phyloP scores from a whole-genome alignment of 2,329 filamentous ascomycete species.

The Alternaria sp. region DNA sequence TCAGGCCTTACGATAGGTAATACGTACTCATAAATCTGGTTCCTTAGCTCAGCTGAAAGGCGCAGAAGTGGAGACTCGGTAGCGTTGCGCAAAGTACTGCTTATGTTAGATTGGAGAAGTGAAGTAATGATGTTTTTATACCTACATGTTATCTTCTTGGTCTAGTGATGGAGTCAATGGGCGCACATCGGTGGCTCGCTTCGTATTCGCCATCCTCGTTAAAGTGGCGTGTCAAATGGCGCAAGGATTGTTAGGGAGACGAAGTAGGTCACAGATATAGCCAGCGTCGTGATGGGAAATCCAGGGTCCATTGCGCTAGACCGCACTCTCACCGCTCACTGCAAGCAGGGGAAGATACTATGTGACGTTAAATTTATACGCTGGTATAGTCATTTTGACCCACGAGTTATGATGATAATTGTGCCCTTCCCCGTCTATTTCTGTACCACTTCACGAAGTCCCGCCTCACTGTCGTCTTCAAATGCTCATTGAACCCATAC shows the following conservation, averaged over 20 bases:
- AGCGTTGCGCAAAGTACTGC: not conserved
- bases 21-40: not conserved
- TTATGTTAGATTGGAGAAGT: not conserved
- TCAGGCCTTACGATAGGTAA: not conserved
- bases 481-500: conserved; percentile 32
- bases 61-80: not conserved
- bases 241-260: not conserved
- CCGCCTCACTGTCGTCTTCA: not conserved
- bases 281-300: not conserved
- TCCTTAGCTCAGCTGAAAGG: not conserved
- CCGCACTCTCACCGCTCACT: not conserved
- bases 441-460: conserved; percentile 1
- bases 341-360: not conserved
- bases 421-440: not conserved
- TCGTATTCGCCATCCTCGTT: not conserved
- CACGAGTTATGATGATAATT: not conserved
- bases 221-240: not conserved
- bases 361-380: not conserved
- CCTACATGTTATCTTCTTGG: not conserved
- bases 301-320: not conserved
- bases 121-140: not conserved
- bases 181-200: not conserved
- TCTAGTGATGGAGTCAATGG: not conserved
- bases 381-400: too few relatives aligned
- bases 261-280: accelerated